Percentiles rank a stretch among this genome's conserved stretches.
Evolutionary conservation across 2,329 filamentous ascomycete species (phyloP).

Genomic region (Talaromyces islandicus): DNA sequence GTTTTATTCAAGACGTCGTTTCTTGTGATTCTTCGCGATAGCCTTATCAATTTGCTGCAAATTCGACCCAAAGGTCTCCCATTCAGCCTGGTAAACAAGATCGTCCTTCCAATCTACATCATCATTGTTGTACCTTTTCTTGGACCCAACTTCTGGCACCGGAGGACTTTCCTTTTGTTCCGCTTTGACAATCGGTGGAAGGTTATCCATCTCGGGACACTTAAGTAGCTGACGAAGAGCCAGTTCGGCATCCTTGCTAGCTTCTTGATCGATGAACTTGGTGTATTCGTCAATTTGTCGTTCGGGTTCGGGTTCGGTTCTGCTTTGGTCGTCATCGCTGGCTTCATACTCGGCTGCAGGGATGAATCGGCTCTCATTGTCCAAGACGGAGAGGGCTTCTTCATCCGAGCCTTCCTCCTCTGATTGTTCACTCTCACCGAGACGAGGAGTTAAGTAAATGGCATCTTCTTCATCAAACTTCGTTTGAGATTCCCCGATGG

Average conservation of each 20-base stretch:
- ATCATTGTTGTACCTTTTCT: slow-evolving; percentile 21
- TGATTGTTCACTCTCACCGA: background rate
- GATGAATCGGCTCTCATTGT: background rate
- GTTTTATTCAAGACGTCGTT: slow-evolving; percentile 19
- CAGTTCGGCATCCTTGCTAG: slow-evolving; percentile 40
- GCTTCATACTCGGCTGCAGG: background rate
- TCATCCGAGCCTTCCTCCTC: background rate
- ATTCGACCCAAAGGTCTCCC: slow-evolving; percentile 41
- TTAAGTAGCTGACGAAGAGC: slow-evolving; percentile 28
- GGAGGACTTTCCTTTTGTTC: slow-evolving; percentile 13
- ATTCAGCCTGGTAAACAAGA: slow-evolving; percentile 42
- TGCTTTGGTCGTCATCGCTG: background rate
- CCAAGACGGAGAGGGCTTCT: background rate
- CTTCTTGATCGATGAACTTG: slow-evolving; percentile 43
- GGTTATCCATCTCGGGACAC: slow-evolving; percentile 10
- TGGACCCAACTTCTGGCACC: slow-evolving; percentile 24
- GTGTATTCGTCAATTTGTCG: slow-evolving; percentile 32
- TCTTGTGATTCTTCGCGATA: slow-evolving; percentile 23
- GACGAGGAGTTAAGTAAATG: background rate
- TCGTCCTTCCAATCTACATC: slow-evolving; percentile 44
- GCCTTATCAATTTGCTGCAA: slow-evolving; percentile 23
- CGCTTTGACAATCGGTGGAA: slow-evolving; percentile 15
- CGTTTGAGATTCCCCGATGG: slow-evolving; percentile 10
- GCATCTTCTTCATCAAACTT: slow-evolving; percentile 6
- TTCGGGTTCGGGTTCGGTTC: background rate